A percentile compares a stretch with the other conserved stretches of the same genome.
phyloP scores from a whole-genome alignment of 2,329 filamentous ascomycete species.

The Diaporthe humulicola region DNA sequence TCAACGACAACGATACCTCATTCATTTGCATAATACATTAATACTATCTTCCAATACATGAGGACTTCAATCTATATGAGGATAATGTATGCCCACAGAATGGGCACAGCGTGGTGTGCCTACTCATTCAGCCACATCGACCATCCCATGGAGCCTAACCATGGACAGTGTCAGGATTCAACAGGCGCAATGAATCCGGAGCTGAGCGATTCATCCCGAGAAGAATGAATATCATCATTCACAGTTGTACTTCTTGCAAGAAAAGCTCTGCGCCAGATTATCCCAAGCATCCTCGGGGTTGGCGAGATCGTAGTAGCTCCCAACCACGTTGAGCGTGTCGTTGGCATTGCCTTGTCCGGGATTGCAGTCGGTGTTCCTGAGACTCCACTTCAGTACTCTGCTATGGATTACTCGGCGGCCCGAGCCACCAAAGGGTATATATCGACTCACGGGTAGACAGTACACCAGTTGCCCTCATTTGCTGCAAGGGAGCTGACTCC shows the following conservation, averaged over 20 bases:
- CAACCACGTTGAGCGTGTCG: slow-evolving; percentile 33
- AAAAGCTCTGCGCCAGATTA: slow-evolving; percentile 37
- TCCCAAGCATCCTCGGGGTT: slow-evolving; percentile 37
- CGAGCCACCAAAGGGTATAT: too few relatives aligned
- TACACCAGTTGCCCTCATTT: slow-evolving; percentile 34
- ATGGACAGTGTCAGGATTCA: background rate
- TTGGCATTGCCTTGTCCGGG: slow-evolving; percentile 27
- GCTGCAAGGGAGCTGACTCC: slow-evolving; percentile 34
- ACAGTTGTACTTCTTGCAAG: slow-evolving; percentile 33
- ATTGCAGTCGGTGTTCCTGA: slow-evolving; percentile 31
- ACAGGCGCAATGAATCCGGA: background rate
- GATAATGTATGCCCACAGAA: too few relatives aligned
- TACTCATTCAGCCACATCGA: background rate
- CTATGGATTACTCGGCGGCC: accelerated
- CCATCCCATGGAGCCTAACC: background rate
- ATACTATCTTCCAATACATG: background rate
- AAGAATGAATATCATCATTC: background rate
- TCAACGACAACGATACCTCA: background rate
- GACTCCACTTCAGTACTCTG: background rate
- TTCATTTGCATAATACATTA: background rate
- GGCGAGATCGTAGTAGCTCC: slow-evolving; percentile 37
- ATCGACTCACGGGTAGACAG: slow-evolving; percentile 31
- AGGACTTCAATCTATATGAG: too few relatives aligned
- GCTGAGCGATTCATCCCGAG: accelerated
- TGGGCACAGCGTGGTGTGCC: too few relatives aligned